Evolutionary conservation across 129 eudicot species (phyloP), one percentile per base, ranked within the genome.

Genomic region (Arctium minus): DNA sequence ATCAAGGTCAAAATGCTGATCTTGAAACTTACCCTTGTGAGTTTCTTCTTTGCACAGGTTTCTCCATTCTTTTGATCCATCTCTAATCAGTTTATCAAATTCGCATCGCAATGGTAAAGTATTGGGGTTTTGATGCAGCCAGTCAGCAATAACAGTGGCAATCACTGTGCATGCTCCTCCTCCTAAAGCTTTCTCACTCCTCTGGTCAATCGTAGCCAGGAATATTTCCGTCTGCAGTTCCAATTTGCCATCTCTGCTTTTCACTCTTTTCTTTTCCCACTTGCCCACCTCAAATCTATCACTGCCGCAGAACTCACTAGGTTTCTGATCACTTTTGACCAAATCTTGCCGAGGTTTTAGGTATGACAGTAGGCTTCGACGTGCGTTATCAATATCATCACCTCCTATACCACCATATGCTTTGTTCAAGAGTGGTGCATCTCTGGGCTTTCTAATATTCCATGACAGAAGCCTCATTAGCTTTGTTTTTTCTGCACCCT

Each of bases 111-210:
- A 12, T 8, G 90, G 92, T 36, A 87, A 73, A 32, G 78, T 62
- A 53, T 85, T 81, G 15, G 92, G 88, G 82, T 86, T 84, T 48
- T 72, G 82, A 77, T 86, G 90, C 84, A 89, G 82, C 92, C 92
- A 87, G 74, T 89, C 91, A 46, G 92, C 84, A 22, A 91, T 77
- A n/a, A 89, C 74, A 1, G 85, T 85, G 4, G 90, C 94, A 72
- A 91, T 87, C 62, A 88, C 94, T 6, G 92, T 82, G 86, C 94
- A 91, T 33, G 94, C 94, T 12, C 91, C 92, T 82, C 42, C 94
- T 17, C 94, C 94, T 70, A 89, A 86, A 39, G 92, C 94, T 87
- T 89, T 89, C 74, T 91, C 92, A 72, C 88, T 89, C 87, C 94
- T 80, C 80, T 91, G 94, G 44, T 91, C 94, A 82, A 91, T 91